Evolutionary conservation across 257 asterid species (phyloP).

Genomic region (Penstemon barbatus): DNA sequence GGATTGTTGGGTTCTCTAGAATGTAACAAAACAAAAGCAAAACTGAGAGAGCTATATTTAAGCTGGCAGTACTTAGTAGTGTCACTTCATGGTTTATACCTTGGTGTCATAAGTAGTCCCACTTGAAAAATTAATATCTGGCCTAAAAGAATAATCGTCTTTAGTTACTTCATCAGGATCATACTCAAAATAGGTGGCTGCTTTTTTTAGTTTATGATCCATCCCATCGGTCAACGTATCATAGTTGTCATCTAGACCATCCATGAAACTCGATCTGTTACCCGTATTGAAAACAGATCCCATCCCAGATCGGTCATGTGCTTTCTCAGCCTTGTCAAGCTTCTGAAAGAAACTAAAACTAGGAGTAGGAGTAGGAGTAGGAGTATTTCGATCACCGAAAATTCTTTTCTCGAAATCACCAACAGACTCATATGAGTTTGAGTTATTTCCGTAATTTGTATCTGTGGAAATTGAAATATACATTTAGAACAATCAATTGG

Average conservation of each 20-base stretch:
- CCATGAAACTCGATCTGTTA: conserved; percentile 30
- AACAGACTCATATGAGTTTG: conserved; percentile 8
- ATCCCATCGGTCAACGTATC: conserved; percentile 61
- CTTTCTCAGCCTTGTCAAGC: conserved; percentile 55
- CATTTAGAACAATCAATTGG: not conserved
- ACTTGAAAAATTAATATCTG: conserved; percentile 54
- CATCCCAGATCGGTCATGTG: conserved; percentile 37
- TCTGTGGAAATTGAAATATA: conserved; percentile 32
- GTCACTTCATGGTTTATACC: conserved; percentile 43
- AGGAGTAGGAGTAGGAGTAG: not conserved
- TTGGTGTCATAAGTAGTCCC: conserved; percentile 66
- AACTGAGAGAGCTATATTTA: not conserved
- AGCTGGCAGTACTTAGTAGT: not conserved
- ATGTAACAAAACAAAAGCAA: not conserved
- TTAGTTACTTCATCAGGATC: conserved; percentile 57
- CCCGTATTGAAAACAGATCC: conserved; percentile 34
- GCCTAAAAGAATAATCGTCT: conserved; percentile 69
- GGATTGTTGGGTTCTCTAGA: not conserved
- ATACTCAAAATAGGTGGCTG: conserved; percentile 65
- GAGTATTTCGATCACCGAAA: conserved; percentile 33
- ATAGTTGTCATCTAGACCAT: conserved; percentile 42
- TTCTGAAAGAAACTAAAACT: conserved; percentile 45
- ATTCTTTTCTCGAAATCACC: conserved; percentile 51
- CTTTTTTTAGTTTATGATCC: conserved; percentile 58
- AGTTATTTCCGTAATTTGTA: conserved; percentile 28